Conservation (phyloP, 768 basidiomycete genomes). For the Paxillus rubicundulus region DNA sequence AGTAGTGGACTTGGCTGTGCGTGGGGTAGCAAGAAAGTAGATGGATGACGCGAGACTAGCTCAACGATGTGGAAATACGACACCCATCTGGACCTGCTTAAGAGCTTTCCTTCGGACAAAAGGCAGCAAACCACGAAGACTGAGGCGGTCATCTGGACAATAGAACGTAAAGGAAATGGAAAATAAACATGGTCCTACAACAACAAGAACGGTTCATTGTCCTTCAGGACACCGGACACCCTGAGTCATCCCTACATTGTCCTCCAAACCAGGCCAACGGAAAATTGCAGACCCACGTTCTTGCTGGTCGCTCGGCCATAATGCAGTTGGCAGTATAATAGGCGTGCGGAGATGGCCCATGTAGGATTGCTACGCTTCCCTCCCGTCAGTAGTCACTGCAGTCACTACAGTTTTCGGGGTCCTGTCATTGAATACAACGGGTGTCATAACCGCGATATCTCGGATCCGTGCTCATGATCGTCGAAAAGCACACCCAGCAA, state of each 20-base stretch:
- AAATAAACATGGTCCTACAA: slow-evolving; percentile 12
- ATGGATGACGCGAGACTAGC: slow-evolving; percentile 19
- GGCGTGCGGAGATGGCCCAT: not conserved
- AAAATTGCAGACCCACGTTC: not conserved
- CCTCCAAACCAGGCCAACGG: not conserved
- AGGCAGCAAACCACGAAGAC: slow-evolving; percentile 10
- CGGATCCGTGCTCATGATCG: no score
- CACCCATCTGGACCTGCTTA: slow-evolving; percentile 7
- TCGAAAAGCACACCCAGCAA: no score
- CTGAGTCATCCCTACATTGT: slow-evolving; percentile 5
- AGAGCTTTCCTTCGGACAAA: slow-evolving; percentile 12
- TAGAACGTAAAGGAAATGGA: slow-evolving; percentile 15
- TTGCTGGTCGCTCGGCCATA: not conserved
- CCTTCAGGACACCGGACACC: slow-evolving; percentile 10
- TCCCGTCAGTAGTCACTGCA: not conserved
- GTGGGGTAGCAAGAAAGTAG: not conserved
- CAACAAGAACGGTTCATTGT: slow-evolving; percentile 14
- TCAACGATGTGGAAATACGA: slow-evolving; percentile 6
- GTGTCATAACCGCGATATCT: no score
- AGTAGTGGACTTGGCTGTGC: not conserved
- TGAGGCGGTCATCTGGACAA: slow-evolving; percentile 17
- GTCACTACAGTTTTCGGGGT: not conserved
- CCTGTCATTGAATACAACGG: slow-evolving; percentile 14
- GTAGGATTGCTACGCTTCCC: no score
- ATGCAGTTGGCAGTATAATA: not conserved